phyloP scores from a whole-genome alignment of 2,329 filamentous ascomycete species.

The Alternaria sp. region DNA sequence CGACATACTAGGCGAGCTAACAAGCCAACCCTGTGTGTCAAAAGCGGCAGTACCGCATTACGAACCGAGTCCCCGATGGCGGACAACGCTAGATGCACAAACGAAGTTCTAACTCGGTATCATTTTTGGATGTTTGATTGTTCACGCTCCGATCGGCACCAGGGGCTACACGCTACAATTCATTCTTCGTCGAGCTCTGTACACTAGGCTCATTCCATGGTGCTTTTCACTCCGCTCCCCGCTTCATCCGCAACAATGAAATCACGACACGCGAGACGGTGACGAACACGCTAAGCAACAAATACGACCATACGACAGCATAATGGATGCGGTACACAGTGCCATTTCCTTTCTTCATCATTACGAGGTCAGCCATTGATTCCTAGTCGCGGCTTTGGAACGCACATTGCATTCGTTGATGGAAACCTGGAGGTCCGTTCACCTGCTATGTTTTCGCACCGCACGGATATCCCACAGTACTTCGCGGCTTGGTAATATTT shows the following conservation, averaged over 20 bases:
- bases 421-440: slow-evolving; percentile 31
- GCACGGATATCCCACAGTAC: slow-evolving; percentile 26
- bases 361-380: slow-evolving; percentile 21
- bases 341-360: slow-evolving; percentile 20
- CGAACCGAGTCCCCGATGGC: neutral
- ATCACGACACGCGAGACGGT: slow-evolving; percentile 37
- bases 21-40: neutral
- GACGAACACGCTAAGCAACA: slow-evolving; percentile 24
- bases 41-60: neutral
- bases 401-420: slow-evolving; percentile 34
- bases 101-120: neutral
- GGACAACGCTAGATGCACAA: neutral
- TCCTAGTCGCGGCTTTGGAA: slow-evolving; percentile 18
- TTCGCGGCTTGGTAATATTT: slow-evolving; percentile 38
- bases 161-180: slow-evolving; percentile 11
- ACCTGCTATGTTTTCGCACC: slow-evolving; percentile 29
- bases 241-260: slow-evolving; percentile 25
- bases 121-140: neutral
- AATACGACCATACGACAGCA: slow-evolving; percentile 28
- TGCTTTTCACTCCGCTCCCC: slow-evolving; percentile 18
- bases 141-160: slow-evolving; percentile 2
- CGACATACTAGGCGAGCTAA: slow-evolving; percentile 38
- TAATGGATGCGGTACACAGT: slow-evolving; percentile 18
- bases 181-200: slow-evolving; percentile 38
- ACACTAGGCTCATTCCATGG: slow-evolving; percentile 32